Evolutionary conservation across 208 protist genomes (phyloP).

Genomic region (Wallacemonas sp.): DNA sequence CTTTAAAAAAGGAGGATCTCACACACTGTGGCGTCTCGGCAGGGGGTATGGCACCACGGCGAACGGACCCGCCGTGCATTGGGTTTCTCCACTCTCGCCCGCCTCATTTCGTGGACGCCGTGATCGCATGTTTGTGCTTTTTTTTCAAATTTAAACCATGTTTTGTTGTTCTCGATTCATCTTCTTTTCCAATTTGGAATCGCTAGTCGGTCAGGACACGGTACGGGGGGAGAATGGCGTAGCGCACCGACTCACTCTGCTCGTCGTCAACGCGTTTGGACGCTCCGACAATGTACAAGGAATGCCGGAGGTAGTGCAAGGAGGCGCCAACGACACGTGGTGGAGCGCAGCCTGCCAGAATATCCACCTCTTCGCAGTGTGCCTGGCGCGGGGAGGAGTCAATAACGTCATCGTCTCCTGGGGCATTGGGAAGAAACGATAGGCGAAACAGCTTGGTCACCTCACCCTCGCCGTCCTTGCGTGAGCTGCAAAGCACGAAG

Average conservation of each 20-base stretch:
- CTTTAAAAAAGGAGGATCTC: no score
- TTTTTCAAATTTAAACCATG: no score
- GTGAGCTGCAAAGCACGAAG: not conserved
- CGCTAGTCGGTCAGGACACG: slow-evolving; percentile 23
- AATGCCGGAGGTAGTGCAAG: slow-evolving; percentile 41
- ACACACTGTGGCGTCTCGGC: no score
- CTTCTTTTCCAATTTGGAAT: not conserved
- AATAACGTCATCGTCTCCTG: not conserved
- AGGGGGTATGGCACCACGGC: no score
- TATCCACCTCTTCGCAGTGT: slow-evolving; percentile 30
- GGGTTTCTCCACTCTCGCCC: no score
- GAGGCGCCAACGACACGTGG: slow-evolving; percentile 30
- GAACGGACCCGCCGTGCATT: no score
- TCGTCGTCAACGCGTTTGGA: slow-evolving; percentile 2
- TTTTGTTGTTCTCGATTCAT: not conserved
- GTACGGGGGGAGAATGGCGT: not conserved
- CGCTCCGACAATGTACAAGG: slow-evolving; percentile 50
- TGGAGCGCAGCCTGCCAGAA: slow-evolving; percentile 38
- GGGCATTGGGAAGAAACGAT: slow-evolving; percentile 4
- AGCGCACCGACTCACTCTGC: not conserved
- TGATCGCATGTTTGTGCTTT: no score
- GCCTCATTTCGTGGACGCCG: no score
- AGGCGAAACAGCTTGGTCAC: slow-evolving; percentile 38
- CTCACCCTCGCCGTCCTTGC: not conserved
- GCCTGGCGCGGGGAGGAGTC: slow-evolving; percentile 12